Percentiles rank a stretch among this genome's conserved stretches.
These are phyloP conservation scores for Colletotrichum cuscutae DNA, from an alignment of 2,329 filamentous ascomycete species.

Conservation along the genomic window DNA sequence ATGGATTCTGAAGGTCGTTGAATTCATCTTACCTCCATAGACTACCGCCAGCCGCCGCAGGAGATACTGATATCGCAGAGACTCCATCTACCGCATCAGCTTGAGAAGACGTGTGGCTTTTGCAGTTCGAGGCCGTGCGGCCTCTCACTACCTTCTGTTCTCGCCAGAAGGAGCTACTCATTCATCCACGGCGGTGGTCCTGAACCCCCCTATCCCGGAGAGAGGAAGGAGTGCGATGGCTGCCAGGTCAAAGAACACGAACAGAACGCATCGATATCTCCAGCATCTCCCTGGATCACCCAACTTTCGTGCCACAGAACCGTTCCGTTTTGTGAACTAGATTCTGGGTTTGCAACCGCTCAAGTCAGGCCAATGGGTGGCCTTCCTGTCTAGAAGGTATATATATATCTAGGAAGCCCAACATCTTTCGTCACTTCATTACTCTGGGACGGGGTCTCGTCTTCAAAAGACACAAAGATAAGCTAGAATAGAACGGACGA, in stretches of 20 bases:
- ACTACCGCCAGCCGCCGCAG: background rate
- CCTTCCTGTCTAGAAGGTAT: background rate
- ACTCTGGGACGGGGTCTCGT: too few relatives aligned
- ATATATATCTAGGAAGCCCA: too few relatives aligned
- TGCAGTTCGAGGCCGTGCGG: slow-evolving; percentile 16
- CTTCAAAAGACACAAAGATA: too few relatives aligned
- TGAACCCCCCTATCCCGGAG: slow-evolving; percentile 28
- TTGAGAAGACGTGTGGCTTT: background rate
- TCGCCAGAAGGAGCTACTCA: slow-evolving; percentile 39
- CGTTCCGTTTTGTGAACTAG: slow-evolving; percentile 32
- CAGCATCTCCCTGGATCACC: background rate
- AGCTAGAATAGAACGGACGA: too few relatives aligned
- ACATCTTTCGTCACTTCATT: fast-evolving
- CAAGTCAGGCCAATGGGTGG: slow-evolving; percentile 37
- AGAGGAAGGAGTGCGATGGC: slow-evolving; percentile 36
- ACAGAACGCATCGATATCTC: slow-evolving; percentile 39
- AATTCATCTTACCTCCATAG: too few relatives aligned
- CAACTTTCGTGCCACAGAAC: background rate
- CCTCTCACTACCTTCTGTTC: slow-evolving; percentile 36
- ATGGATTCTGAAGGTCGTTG: too few relatives aligned
- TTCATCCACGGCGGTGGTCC: slow-evolving; percentile 36
- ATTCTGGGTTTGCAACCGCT: slow-evolving; percentile 36
- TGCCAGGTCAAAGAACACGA: slow-evolving; percentile 39
- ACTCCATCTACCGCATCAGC: background rate
- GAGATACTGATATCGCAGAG: background rate